Evolutionary conservation across 495 filamentous ascomycete genomes (phyloP).

Genomic region (Friedmanniomyces simplex): DNA sequence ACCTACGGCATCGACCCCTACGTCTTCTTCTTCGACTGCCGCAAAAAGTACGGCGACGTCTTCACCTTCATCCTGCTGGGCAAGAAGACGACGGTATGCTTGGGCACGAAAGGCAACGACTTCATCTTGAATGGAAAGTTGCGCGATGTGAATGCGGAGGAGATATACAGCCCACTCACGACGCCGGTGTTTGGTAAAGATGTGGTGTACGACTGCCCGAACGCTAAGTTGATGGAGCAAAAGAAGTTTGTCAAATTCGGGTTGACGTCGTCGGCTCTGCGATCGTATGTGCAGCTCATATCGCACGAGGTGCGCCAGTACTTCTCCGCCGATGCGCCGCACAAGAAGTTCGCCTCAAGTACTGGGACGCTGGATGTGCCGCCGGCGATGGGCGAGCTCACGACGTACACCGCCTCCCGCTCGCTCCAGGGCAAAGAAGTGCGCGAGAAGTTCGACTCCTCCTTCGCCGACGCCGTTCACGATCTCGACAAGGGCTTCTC

Average conservation of each 20-base stretch:
- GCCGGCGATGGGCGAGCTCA: constrained; percentile 49
- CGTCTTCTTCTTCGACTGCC: constrained; percentile 48
- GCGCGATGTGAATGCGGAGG: constrained; percentile 53
- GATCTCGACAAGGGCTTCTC: constrained; percentile 56
- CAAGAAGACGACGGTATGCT: constrained; percentile 50
- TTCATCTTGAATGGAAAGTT: constrained; percentile 55
- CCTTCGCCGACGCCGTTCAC: constrained; percentile 54
- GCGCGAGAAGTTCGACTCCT: constrained; percentile 49
- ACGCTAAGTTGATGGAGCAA: constrained; percentile 59
- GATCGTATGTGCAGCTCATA: constrained; percentile 51
- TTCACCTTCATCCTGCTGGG: constrained; percentile 57
- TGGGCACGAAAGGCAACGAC: constrained; percentile 53
- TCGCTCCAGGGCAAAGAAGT: constrained; percentile 57
- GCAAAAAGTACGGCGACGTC: constrained; percentile 54
- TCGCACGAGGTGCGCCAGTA: constrained; percentile 43
- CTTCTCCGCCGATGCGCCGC: constrained; percentile 20
- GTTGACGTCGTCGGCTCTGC: constrained; percentile 51
- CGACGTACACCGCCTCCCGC: constrained; percentile 56
- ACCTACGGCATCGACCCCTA: constrained; percentile 56
- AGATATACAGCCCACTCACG: constrained; percentile 51
- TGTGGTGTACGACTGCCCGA: constrained; percentile 58
- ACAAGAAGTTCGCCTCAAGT: constrained; percentile 37
- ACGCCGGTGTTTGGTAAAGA: constrained; percentile 54
- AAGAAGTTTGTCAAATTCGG: constrained; percentile 64
- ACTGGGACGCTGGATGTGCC: constrained; percentile 45